Conservation (phyloP, 768 basidiomycete species). For the Rhizopogon rudus region DNA sequence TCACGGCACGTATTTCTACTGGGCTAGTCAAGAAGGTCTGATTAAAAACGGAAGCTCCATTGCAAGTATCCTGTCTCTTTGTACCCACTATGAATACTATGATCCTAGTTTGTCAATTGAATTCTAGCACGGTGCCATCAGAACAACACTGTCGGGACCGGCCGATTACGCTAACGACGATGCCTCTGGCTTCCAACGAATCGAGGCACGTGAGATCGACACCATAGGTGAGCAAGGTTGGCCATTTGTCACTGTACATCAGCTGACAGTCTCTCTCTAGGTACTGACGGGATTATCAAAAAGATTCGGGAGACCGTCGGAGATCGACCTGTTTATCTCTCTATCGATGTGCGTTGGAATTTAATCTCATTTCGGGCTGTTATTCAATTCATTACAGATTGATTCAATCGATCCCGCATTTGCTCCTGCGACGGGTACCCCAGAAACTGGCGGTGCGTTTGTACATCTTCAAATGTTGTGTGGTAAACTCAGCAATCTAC, state of each 20-base stretch:
- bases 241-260: neutral
- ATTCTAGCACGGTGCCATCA: slow-evolving; percentile 77
- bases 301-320: slow-evolving; percentile 80
- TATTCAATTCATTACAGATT: slow-evolving; percentile 37
- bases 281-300: slow-evolving; percentile 70
- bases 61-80: slow-evolving; percentile 58
- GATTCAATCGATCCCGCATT: slow-evolving; percentile 80
- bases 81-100: slow-evolving; percentile 32
- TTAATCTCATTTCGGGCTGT: slow-evolving; percentile 1
- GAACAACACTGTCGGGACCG: slow-evolving; percentile 75
- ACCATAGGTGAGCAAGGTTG: slow-evolving; percentile 48
- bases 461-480: neutral
- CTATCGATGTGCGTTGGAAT: slow-evolving; percentile 55
- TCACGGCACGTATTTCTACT: slow-evolving; percentile 90
- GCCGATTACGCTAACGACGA: slow-evolving; percentile 78
- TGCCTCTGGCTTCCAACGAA: slow-evolving; percentile 72
- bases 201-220: slow-evolving; percentile 84
- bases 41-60: slow-evolving; percentile 75
- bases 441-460: slow-evolving; percentile 63
- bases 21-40: slow-evolving; percentile 79
- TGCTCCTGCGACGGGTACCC: slow-evolving; percentile 81
- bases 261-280: slow-evolving; percentile 27
- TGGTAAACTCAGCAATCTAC: neutral
- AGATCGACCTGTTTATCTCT: slow-evolving; percentile 68
- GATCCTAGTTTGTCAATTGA: slow-evolving; percentile 69